Evolutionary conservation across 192 early-diverging fungal genomes (phyloP), one percentile per base, ranked within the genome.

Genomic region (Linnemannia schmuckeri): DNA sequence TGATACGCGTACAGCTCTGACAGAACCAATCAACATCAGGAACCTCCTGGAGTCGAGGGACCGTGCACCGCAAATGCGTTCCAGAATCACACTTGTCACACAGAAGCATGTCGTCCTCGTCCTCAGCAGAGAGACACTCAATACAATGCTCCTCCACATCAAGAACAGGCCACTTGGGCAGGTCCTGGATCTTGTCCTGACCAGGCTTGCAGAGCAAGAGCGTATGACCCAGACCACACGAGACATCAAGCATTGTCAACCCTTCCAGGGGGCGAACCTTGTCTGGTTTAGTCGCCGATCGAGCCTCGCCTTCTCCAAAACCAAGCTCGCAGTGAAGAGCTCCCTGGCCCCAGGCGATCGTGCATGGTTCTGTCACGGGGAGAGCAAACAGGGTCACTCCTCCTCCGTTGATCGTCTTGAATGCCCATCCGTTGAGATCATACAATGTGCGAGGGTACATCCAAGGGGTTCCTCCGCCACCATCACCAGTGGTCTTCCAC

Each of bases 11-110:
- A 57, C 90, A 91, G 10, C 72, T 55, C 80, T 91, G 88, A 66
- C 91, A 90, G 80, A 92, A 93, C 91, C 91, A 94, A 69, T 93
- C 91, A 27, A 82, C 80, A 81, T 91, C 90, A 33, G 90, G 90
- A 8, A 91, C 88, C 33, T 70, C 87, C 80, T 89, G 81, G 37
- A 91, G 81, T 79, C 83, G 73, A 13, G 90, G 90, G 0, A 86
- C 79, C 37, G 89, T 88, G 76, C 90, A 91, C 13, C 88, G 80
- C 47, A 88, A 76, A 80, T 91, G 90, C 24, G 85, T 85, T 41
- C 88, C 82, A 27, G 78, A 82, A 78, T 91, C 90, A 55, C 90
- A 91, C 81, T 90, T 90, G 46, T 91, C 90, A 55, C 90, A 91
- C 22, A 91, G 73, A 13, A 91, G 66, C 74, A 91, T 84, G 22